Conservation (phyloP, 192 early-diverging fungal genomes). For the Backusella circina region DNA sequence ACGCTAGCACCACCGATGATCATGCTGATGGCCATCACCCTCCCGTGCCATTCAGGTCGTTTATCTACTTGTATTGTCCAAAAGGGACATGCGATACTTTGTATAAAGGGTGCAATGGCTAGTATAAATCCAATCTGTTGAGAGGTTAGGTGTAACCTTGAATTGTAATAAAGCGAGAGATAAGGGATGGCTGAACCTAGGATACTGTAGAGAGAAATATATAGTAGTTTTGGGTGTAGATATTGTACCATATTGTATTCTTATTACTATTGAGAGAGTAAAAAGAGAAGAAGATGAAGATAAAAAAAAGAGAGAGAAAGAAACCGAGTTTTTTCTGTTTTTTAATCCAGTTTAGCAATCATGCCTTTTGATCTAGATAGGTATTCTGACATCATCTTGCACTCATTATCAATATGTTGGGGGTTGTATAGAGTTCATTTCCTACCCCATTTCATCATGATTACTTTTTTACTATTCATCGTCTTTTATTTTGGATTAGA, state of each 20-base stretch:
- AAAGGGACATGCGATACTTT: slow-evolving; percentile 34
- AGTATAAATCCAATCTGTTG: slow-evolving; percentile 33
- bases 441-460: background rate
- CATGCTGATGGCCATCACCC: slow-evolving; percentile 20
- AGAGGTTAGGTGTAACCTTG: slow-evolving; percentile 15
- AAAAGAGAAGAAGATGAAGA: background rate
- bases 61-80: slow-evolving; percentile 34
- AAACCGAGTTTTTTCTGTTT: background rate
- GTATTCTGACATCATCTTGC: slow-evolving; percentile 4
- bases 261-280: background rate
- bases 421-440: too few relatives aligned
- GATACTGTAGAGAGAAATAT: slow-evolving; percentile 19
- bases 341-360: background rate
- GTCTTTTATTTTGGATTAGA: too few relatives aligned
- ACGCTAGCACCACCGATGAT: slow-evolving; percentile 19
- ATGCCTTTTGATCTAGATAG: background rate
- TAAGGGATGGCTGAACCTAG: slow-evolving; percentile 27
- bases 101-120: slow-evolving; percentile 38
- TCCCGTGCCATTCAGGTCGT: slow-evolving; percentile 25
- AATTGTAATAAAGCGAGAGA: slow-evolving; percentile 29
- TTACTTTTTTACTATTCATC: background rate
- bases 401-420: background rate
- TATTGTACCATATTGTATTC: slow-evolving; percentile 1
- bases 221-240: slow-evolving; percentile 28
- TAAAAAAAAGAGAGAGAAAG: background rate